Percentiles rank a stretch among this genome's conserved stretches.
phyloP scores from a whole-genome alignment of 1,284 basidiomycete species.

The Flammula alnicola region DNA sequence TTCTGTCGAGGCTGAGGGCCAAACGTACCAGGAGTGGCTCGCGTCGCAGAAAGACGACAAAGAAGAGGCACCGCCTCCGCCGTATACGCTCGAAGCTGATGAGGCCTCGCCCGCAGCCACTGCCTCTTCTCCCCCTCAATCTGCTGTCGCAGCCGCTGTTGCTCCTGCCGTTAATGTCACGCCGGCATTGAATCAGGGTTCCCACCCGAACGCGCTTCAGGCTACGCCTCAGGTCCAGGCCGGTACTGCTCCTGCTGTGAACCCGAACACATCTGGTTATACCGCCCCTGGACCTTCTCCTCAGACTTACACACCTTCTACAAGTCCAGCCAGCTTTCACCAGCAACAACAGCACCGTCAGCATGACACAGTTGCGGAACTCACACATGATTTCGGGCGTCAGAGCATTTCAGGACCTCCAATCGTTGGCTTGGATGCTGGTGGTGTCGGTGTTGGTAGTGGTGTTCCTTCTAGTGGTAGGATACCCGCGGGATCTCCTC shows the following conservation, averaged over 20 bases:
- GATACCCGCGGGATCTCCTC: conserved; percentile 3
- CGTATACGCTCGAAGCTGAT: conserved; percentile 64
- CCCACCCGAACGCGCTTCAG: not conserved
- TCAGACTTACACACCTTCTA: not conserved
- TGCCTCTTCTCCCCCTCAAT: conserved; percentile 5
- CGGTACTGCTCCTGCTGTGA: not conserved
- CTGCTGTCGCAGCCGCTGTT: conserved; percentile 8
- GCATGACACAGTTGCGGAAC: conserved; percentile 31
- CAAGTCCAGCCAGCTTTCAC: not conserved
- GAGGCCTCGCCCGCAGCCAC: conserved; percentile 25
- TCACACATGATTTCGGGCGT: conserved; percentile 38
- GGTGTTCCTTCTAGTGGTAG: not conserved
- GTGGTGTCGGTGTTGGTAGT: not conserved
- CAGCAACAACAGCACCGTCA: conserved; percentile 6
- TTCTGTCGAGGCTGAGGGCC: conserved; percentile 32
- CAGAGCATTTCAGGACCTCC: conserved; percentile 31
- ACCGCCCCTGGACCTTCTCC: not conserved
- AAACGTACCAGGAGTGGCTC: conserved; percentile 56
- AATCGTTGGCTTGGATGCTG: not conserved
- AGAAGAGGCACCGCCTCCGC: conserved; percentile 68
- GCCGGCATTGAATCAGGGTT: not conserved
- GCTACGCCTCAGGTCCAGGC: not conserved
- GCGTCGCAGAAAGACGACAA: conserved; percentile 47
- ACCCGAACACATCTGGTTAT: too few relatives aligned
- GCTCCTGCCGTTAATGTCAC: conserved; percentile 1